Percentiles rank a stretch among this genome's conserved stretches.
These are phyloP conservation scores for Helotiales sp. DNA, from an alignment of 2,329 filamentous ascomycete genomes.

Conservation along the genomic window DNA sequence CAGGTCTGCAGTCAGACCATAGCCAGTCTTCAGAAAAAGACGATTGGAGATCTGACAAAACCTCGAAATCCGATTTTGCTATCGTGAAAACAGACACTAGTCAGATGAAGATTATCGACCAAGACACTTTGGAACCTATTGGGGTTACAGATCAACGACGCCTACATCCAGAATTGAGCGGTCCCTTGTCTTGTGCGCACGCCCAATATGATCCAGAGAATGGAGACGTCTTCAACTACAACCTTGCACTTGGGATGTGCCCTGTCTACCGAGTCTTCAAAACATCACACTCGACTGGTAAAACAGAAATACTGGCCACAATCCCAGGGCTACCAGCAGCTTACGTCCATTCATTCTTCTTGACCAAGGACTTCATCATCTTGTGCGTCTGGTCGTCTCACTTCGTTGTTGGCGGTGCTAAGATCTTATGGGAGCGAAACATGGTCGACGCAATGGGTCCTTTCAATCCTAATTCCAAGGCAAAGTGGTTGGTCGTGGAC, in stretches of 20 bases:
- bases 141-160: slow-evolving; percentile 58
- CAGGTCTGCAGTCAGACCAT: not conserved
- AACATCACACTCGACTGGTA: slow-evolving; percentile 59
- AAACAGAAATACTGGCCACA: slow-evolving; percentile 70
- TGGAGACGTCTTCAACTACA: slow-evolving; percentile 80
- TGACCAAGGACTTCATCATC: slow-evolving; percentile 70
- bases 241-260: slow-evolving; percentile 60
- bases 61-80: slow-evolving; percentile 9
- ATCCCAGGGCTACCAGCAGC: slow-evolving; percentile 56
- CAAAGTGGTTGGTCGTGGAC: slow-evolving; percentile 75
- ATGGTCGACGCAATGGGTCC: slow-evolving; percentile 66
- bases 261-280: slow-evolving; percentile 69
- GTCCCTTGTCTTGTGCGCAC: slow-evolving; percentile 69
- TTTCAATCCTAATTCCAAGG: slow-evolving; percentile 56
- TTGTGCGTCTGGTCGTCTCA: slow-evolving; percentile 72
- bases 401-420: slow-evolving; percentile 55
- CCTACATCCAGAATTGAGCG: slow-evolving; percentile 69
- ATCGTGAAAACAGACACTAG: slow-evolving; percentile 48
- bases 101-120: slow-evolving; percentile 57
- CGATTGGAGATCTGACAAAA: too few species aligned
- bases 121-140: slow-evolving; percentile 70
- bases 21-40: too few species aligned
- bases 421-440: slow-evolving; percentile 65
- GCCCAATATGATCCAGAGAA: slow-evolving; percentile 69
- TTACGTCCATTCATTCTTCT: slow-evolving; percentile 82